Conservation (phyloP, 1,284 basidiomycete genomes). For the Sphagnurus paluster region DNA sequence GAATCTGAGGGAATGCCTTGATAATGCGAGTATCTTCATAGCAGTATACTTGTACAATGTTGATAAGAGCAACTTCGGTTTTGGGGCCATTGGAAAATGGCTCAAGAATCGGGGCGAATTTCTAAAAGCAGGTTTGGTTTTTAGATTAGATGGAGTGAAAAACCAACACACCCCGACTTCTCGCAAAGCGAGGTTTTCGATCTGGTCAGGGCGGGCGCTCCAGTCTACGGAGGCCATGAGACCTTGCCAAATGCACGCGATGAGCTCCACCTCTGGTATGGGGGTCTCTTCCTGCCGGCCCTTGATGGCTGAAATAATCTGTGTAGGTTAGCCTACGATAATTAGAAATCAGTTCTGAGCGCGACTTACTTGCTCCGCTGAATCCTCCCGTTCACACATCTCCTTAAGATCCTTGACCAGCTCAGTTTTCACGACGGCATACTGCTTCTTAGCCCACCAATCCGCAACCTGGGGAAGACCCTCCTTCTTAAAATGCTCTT, state of each 20-base stretch:
- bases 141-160: not conserved
- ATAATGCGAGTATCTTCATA: constrained; percentile 94
- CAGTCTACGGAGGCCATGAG: constrained; percentile 87
- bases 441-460: constrained; percentile 90
- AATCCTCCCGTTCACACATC: constrained; percentile 58
- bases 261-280: constrained; percentile 81
- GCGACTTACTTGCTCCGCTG: constrained; percentile 54
- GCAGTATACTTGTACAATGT: constrained; percentile 91
- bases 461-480: constrained; percentile 80
- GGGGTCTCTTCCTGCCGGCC: constrained; percentile 64
- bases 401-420: constrained; percentile 65
- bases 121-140: constrained; percentile 54
- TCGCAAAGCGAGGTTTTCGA: constrained; percentile 81
- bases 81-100: constrained; percentile 87
- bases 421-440: constrained; percentile 69
- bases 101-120: constrained; percentile 82
- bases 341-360: too few relatives aligned
- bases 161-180: constrained; percentile 68
- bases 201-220: constrained; percentile 86
- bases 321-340: too few relatives aligned
- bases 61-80: constrained; percentile 90
- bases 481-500: constrained; percentile 84
- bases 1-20: constrained; percentile 90
- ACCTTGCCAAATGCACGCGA: constrained; percentile 89
- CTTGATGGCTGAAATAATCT: constrained; percentile 80